Percentiles rank a stretch among this genome's conserved stretches.
phyloP scores from a whole-genome alignment of 1,139 yeast genomes.

The Arxiozyma heterogenica region DNA sequence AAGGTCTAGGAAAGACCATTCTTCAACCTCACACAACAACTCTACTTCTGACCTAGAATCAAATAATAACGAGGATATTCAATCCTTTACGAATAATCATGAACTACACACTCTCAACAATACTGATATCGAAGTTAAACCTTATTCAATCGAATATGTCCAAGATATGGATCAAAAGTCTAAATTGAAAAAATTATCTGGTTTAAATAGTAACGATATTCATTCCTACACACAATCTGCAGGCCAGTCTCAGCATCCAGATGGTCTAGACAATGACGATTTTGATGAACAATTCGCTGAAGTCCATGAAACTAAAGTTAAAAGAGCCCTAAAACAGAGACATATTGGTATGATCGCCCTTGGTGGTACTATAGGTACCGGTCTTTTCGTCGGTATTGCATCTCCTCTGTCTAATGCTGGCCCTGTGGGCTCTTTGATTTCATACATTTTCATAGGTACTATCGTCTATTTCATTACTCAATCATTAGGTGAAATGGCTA shows the following conservation, averaged over 20 bases:
- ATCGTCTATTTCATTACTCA: conserved; percentile 60
- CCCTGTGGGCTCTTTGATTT: conserved; percentile 56
- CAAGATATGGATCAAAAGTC: background rate
- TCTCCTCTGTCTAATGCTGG: conserved; percentile 46
- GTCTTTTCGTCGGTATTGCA: conserved; percentile 52
- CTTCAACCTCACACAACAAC: background rate
- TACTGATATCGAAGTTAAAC: background rate
- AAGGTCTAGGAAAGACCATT: conserved; percentile 4
- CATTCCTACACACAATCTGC: conserved; percentile 9
- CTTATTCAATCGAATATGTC: conserved; percentile 1
- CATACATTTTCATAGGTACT: conserved; percentile 58
- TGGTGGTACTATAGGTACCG: conserved; percentile 69
- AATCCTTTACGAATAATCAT: background rate
- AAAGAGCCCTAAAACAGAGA: conserved; percentile 47
- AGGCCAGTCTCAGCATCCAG: conserved; percentile 2
- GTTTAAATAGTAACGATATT: background rate
- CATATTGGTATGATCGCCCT: conserved; percentile 58
- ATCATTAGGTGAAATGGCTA: conserved; percentile 72
- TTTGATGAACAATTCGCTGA: conserved; percentile 28
- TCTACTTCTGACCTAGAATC: background rate
- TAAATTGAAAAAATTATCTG: background rate
- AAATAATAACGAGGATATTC: background rate
- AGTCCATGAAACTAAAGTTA: conserved; percentile 34
- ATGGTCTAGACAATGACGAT: conserved; percentile 10
- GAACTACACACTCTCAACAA: background rate